These are phyloP conservation scores for Xeromyces bisporus DNA, from an alignment of 495 filamentous ascomycete genomes.

Conservation along the genomic window DNA sequence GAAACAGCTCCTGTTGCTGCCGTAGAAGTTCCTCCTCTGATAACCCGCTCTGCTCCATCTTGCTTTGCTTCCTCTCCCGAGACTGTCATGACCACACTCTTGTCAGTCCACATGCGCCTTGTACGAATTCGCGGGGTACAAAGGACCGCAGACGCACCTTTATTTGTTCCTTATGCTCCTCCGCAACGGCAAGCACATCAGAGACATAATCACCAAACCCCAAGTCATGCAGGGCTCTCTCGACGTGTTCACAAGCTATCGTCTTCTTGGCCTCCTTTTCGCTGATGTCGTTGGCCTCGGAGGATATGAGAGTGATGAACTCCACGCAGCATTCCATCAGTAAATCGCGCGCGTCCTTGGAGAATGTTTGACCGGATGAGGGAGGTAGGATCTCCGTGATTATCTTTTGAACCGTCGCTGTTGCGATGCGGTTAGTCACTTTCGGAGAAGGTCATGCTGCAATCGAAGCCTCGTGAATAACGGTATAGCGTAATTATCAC, in stretches of 20 bases:
- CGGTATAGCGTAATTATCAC: too few species aligned
- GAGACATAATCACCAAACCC: conserved; percentile 83
- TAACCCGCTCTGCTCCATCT: conserved; percentile 85
- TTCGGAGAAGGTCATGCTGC: background rate
- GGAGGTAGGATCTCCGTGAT: conserved; percentile 79
- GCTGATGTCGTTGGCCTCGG: conserved; percentile 94
- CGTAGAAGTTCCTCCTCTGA: conserved; percentile 74
- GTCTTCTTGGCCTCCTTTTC: conserved; percentile 98
- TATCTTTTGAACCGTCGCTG: conserved; percentile 96
- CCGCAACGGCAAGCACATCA: conserved; percentile 71
- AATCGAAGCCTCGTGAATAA: background rate
- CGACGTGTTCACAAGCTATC: conserved; percentile 91
- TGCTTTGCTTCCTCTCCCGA: conserved; percentile 91
- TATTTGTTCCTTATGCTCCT: conserved; percentile 79
- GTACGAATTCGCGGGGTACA: background rate
- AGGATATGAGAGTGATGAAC: conserved; percentile 94
- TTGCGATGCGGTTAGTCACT: conserved; percentile 2
- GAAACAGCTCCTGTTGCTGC: conserved; percentile 82
- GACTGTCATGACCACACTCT: conserved; percentile 33
- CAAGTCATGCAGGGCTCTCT: conserved; percentile 74
- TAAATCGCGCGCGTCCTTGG: conserved; percentile 84
- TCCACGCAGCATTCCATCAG: conserved; percentile 98
- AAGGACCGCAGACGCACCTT: conserved; percentile 40
- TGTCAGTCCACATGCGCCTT: conserved; percentile 2
- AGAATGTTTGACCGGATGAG: conserved; percentile 54